Evolutionary conservation across 306 rosid species (phyloP).

Genomic region (Gynostemma pentaphyllum): DNA sequence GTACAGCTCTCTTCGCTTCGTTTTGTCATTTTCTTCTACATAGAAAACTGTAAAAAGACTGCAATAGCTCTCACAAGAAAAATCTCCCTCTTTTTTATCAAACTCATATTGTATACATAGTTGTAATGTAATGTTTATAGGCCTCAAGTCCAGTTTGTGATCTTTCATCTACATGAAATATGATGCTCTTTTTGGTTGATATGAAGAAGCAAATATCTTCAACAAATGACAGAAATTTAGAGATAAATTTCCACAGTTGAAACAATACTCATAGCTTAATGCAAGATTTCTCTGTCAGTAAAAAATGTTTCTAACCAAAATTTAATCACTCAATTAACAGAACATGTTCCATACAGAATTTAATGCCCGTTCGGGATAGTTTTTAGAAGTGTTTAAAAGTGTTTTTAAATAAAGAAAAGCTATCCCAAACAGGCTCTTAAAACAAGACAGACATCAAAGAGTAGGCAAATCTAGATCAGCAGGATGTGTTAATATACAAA

Average conservation of each 20-base stretch:
- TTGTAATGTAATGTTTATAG: background rate
- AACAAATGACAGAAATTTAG: background rate
- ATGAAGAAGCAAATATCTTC: background rate
- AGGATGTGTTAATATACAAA: background rate
- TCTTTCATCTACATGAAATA: background rate
- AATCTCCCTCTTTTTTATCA: background rate
- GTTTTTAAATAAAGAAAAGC: too few species aligned
- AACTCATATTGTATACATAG: too few species aligned
- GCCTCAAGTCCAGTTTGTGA: background rate
- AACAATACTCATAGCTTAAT: too few species aligned
- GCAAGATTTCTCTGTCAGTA: too few species aligned
- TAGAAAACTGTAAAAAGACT: conserved; percentile 2
- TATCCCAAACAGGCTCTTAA: too few species aligned
- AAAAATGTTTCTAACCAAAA: background rate
- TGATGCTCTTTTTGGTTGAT: background rate
- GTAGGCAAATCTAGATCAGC: background rate
- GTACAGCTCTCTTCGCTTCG: background rate
- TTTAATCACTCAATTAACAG: background rate
- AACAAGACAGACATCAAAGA: too few species aligned
- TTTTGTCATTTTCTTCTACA: background rate
- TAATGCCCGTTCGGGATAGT: too few species aligned
- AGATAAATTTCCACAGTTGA: too few species aligned
- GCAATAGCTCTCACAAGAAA: background rate
- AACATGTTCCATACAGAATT: too few species aligned
- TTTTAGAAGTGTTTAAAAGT: too few species aligned